Percentiles rank a stretch among this genome's conserved stretches.
Conservation (phyloP, 331 rosid genomes). For the Quercus phellos region DNA sequence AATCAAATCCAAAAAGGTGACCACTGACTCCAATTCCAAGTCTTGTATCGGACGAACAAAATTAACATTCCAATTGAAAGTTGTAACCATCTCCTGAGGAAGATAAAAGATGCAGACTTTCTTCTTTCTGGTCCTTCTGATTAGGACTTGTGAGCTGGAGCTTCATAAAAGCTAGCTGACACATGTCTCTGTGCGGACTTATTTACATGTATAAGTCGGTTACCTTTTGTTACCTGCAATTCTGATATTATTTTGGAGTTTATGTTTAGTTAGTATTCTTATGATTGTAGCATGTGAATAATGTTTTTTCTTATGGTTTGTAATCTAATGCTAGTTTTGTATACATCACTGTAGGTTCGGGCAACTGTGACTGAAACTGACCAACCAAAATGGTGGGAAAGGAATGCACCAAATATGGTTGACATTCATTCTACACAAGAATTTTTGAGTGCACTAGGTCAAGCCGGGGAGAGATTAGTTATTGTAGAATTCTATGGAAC, state of each 20-base stretch:
- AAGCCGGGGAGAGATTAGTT: conserved; percentile 90
- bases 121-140: neutral
- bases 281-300: neutral
- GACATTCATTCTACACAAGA: conserved; percentile 94
- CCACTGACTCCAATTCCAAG: no score
- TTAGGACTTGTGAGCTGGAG: neutral
- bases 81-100: no score
- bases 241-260: neutral
- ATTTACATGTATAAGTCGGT: neutral
- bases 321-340: conserved; percentile 23
- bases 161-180: neutral
- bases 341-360: conserved; percentile 48
- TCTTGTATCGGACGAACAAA: no score
- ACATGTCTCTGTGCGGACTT: neutral
- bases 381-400: conserved; percentile 99
- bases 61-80: no score
- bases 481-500: conserved; percentile 89
- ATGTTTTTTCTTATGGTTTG: conserved; percentile 6
- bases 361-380: conserved; percentile 72
- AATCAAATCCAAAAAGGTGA: no score
- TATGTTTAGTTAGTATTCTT: neutral
- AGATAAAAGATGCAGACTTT: neutral
- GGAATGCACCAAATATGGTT: conserved; percentile 80
- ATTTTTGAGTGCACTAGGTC: conserved; percentile 67
- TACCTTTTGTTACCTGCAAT: neutral